Evolutionary conservation across 1,284 basidiomycete genomes (phyloP).

Genomic region (Mycena citricolor): DNA sequence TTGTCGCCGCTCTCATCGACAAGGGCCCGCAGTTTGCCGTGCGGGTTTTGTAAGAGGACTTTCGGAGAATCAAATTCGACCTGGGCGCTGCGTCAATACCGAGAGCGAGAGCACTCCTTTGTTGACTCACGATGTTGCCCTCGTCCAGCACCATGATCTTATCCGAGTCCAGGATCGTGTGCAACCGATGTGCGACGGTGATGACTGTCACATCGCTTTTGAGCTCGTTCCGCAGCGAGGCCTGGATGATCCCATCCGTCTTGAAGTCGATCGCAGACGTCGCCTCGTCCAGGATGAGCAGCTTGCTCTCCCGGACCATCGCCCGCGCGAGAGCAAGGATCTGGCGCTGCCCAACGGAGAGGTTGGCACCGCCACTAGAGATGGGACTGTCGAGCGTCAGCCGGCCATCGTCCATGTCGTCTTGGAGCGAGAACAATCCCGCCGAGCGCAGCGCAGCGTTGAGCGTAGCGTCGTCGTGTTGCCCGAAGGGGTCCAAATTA

Average conservation of each 20-base stretch:
- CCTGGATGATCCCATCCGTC: slow-evolving; percentile 59
- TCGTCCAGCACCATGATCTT: slow-evolving; percentile 27
- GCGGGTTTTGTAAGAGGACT: slow-evolving; percentile 44
- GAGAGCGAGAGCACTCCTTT: too few species aligned
- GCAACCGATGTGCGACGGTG: slow-evolving; percentile 13
- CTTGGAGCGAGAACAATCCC: slow-evolving; percentile 52
- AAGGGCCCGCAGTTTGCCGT: slow-evolving; percentile 44
- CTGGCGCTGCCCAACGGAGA: slow-evolving; percentile 73
- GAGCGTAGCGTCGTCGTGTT: slow-evolving; percentile 65
- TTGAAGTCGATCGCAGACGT: slow-evolving; percentile 38
- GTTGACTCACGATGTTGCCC: slow-evolving; percentile 23
- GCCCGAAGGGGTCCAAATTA: slow-evolving; percentile 70
- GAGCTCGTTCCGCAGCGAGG: slow-evolving; percentile 53
- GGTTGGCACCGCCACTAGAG: slow-evolving; percentile 60
- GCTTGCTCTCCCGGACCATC: slow-evolving; percentile 54
- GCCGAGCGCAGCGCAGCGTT: slow-evolving; percentile 54
- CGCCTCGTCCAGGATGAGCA: slow-evolving; percentile 56
- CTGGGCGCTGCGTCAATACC: slow-evolving; percentile 21
- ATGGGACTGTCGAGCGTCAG: slow-evolving; percentile 54
- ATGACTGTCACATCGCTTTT: slow-evolving; percentile 47
- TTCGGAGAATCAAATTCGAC: slow-evolving; percentile 48
- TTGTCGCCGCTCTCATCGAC: slow-evolving; percentile 53
- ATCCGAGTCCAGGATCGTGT: slow-evolving; percentile 41
- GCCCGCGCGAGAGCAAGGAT: slow-evolving; percentile 52
- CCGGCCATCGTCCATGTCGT: slow-evolving; percentile 36